Percentiles rank a stretch among this genome's conserved stretches.
These are phyloP conservation scores for Coemansia sp. DNA, from an alignment of 192 early-diverging fungal genomes.

Conservation along the genomic window DNA sequence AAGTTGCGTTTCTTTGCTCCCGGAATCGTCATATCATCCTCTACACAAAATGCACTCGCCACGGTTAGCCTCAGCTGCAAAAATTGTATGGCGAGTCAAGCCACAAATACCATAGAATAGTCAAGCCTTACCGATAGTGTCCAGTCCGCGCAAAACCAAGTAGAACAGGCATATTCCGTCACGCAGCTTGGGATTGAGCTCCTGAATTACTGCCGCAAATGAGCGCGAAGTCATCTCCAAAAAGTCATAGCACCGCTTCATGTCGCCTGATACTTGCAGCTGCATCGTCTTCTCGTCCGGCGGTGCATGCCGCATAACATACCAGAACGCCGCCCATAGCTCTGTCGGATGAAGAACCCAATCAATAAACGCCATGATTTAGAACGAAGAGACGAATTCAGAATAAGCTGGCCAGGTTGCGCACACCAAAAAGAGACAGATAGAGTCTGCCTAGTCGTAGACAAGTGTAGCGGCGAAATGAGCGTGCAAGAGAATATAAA, in stretches of 20 bases:
- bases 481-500: neutral
- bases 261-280: slow-evolving; percentile 57
- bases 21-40: slow-evolving; percentile 96
- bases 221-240: slow-evolving; percentile 93
- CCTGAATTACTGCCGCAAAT: slow-evolving; percentile 94
- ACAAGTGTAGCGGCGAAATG: too few species aligned
- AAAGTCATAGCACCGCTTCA: slow-evolving; percentile 82
- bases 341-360: slow-evolving; percentile 84
- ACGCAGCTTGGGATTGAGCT: slow-evolving; percentile 73
- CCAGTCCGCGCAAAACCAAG: slow-evolving; percentile 90
- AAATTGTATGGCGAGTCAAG: neutral
- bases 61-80: neutral
- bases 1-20: slow-evolving; percentile 73
- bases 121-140: slow-evolving; percentile 75
- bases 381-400: neutral
- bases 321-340: slow-evolving; percentile 76
- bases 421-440: neutral
- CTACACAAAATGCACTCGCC: slow-evolving; percentile 12
- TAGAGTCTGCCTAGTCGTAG: too few species aligned
- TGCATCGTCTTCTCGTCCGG: slow-evolving; percentile 60
- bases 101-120: neutral
- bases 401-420: neutral
- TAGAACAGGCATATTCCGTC: slow-evolving; percentile 95
- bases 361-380: slow-evolving; percentile 58
- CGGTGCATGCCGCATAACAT: slow-evolving; percentile 59